These are phyloP conservation scores for Aquilaria sinensis DNA, from an alignment of 345 rosid species.

Conservation along the genomic window DNA sequence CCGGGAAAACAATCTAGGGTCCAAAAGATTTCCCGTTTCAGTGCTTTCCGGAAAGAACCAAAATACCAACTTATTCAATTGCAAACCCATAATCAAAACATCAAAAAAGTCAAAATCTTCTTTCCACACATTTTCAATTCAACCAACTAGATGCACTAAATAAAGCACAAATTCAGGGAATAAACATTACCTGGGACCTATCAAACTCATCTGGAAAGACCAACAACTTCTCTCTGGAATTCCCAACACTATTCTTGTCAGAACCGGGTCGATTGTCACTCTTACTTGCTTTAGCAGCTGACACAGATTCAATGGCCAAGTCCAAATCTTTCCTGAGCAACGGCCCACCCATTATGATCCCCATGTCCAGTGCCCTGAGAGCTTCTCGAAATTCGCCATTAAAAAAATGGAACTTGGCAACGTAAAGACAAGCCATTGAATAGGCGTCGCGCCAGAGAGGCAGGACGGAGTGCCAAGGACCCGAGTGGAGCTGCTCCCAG, in stretches of 20 bases:
- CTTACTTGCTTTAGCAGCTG: conserved; percentile 25
- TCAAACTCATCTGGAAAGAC: conserved; percentile 42
- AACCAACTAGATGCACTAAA: background rate
- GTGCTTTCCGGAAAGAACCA: no score
- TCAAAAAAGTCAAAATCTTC: no score
- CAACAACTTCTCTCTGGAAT: conserved; percentile 19
- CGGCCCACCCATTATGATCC: conserved; percentile 91
- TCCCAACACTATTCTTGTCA: conserved; percentile 19
- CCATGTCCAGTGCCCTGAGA: conserved; percentile 82
- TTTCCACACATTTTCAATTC: no score
- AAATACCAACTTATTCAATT: no score
- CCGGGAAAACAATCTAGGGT: no score
- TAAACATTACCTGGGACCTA: conserved; percentile 52
- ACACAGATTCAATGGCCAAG: conserved; percentile 37
- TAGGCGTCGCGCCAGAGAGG: conserved; percentile 98
- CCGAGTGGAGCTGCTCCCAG: conserved; percentile 99
- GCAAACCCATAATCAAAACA: no score
- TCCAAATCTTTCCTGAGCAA: conserved; percentile 74
- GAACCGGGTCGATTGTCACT: conserved; percentile 21
- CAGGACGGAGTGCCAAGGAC: conserved; percentile 95
- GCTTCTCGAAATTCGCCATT: conserved; percentile 64
- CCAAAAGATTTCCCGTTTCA: no score
- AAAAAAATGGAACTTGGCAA: conserved; percentile 58
- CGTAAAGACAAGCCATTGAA: conserved; percentile 80
- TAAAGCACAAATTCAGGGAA: conserved; percentile 6